phyloP scores from a whole-genome alignment of 225 moss, liverwort and hornwort genomes.

The Rhytidiadelphus loreus region DNA sequence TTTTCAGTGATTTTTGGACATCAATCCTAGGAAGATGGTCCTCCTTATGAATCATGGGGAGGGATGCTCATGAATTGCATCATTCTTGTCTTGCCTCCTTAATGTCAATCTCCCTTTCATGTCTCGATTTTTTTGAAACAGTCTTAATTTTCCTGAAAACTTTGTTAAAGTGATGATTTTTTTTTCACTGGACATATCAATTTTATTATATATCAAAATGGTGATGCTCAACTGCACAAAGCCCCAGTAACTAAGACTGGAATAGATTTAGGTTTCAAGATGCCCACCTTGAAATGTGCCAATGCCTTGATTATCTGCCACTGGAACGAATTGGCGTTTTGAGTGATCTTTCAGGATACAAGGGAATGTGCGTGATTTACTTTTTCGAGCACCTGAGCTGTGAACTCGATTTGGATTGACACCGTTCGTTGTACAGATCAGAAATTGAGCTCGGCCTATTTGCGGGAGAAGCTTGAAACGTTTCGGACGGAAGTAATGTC shows the following conservation, averaged over 20 bases:
- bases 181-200: neutral
- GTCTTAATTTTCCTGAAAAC: neutral
- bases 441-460: neutral
- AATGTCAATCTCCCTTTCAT: neutral
- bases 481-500: slow-evolving; percentile 9
- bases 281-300: neutral
- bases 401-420: neutral
- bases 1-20: neutral
- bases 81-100: neutral
- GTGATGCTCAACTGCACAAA: neutral
- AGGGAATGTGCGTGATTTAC: neutral
- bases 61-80: neutral
- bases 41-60: neutral
- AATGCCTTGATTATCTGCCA: neutral
- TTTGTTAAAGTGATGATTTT: neutral
- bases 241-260: neutral
- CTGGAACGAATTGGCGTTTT: neutral
- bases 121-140: neutral
- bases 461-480: slow-evolving; percentile 5
- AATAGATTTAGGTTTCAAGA: too few species aligned
- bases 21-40: neutral
- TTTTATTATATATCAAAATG: neutral
- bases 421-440: neutral
- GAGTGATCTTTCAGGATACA: neutral
- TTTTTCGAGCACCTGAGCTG: neutral